These are phyloP conservation scores for Canavalia ensiformis DNA, from an alignment of 306 rosid genomes.

Conservation along the genomic window DNA sequence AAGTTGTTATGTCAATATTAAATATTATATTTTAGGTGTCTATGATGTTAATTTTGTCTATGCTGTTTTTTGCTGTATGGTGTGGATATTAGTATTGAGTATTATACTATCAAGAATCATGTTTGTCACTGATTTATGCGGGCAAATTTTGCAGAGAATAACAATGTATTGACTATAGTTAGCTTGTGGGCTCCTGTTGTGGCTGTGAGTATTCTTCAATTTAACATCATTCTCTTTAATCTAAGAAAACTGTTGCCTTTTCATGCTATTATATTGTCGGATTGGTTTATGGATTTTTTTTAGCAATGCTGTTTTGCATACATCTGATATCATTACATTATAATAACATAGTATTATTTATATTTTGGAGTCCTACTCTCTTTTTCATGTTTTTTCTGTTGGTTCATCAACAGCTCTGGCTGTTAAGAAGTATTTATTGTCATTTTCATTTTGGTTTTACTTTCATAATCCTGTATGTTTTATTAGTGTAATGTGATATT, in stretches of 20 bases:
- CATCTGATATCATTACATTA: no score
- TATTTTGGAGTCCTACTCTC: no score
- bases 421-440: no score
- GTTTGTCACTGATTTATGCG: slow-evolving; percentile 43
- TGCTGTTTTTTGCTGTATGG: neutral
- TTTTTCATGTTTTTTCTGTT: no score
- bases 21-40: neutral
- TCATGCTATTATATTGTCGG: slow-evolving; percentile 30
- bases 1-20: slow-evolving; percentile 3
- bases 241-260: neutral
- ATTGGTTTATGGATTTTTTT: slow-evolving; percentile 21
- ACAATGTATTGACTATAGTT: slow-evolving; percentile 73
- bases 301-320: neutral
- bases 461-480: no score
- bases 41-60: neutral
- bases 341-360: no score
- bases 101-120: slow-evolving; percentile 10
- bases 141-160: slow-evolving; percentile 72
- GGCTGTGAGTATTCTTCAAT: slow-evolving; percentile 77
- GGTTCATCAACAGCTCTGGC: no score
- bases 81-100: neutral
- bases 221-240: slow-evolving; percentile 32
- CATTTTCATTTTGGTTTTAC: no score
- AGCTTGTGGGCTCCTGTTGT: slow-evolving; percentile 97
- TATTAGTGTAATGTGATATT: neutral